These are phyloP conservation scores for Citrus glauca DNA, from an alignment of 345 rosid genomes.

Conservation along the genomic window DNA sequence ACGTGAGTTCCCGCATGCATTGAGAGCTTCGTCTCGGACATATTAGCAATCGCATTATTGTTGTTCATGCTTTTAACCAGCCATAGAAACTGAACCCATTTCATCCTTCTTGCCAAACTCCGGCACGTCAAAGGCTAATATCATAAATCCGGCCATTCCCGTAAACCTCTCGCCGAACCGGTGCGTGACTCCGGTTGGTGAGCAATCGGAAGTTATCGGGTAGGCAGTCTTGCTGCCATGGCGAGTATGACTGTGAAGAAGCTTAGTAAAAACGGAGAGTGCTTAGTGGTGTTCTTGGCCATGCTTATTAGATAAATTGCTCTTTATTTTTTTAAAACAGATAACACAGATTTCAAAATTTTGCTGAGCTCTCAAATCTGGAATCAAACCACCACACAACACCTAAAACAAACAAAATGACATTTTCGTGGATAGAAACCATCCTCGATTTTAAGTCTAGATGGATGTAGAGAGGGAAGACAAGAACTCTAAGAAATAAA, in stretches of 20 bases:
- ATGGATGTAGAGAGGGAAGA: too few species aligned
- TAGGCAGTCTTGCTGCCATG: background rate
- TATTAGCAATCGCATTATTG: background rate
- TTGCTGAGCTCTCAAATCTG: too few species aligned
- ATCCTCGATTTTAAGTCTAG: too few species aligned
- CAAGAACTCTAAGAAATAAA: too few species aligned
- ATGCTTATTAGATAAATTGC: background rate
- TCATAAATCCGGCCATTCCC: background rate
- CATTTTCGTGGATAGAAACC: too few species aligned
- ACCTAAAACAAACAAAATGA: too few species aligned
- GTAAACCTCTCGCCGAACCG: background rate
- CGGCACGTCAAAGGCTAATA: background rate
- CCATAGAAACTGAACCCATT: background rate
- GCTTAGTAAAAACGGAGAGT: background rate
- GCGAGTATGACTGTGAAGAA: background rate
- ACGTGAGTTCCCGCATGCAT: conserved; percentile 50
- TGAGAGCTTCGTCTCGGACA: conserved; percentile 22
- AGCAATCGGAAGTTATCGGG: background rate
- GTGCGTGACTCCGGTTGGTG: background rate
- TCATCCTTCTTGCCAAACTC: background rate
- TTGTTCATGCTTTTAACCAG: conserved; percentile 35
- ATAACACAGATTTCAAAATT: too few species aligned
- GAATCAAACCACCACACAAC: too few species aligned
- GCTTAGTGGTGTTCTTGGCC: background rate
- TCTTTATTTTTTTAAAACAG: too few species aligned